A percentile compares a stretch with the other conserved stretches of the same genome.
phyloP scores from a whole-genome alignment of 176 grass and related monocot genomes.

The Lolium rigidum region DNA sequence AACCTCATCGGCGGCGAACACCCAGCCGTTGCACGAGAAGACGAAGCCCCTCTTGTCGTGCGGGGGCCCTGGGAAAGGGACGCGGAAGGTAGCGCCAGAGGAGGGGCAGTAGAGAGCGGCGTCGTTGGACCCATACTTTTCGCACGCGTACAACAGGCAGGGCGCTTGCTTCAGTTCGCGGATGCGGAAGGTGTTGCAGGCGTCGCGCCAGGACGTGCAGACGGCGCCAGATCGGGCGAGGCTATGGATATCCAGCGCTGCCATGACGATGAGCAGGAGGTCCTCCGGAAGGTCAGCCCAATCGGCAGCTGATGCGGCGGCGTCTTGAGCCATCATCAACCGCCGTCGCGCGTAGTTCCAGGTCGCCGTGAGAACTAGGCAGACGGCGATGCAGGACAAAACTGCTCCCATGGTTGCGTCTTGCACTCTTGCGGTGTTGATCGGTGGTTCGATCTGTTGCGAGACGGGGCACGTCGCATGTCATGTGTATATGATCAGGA shows the following conservation, averaged over 20 bases:
- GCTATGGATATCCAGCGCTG: background rate
- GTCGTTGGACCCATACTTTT: background rate
- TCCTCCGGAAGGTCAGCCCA: background rate
- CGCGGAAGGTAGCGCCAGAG: background rate
- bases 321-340: background rate
- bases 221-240: background rate
- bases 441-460: too few relatives aligned
- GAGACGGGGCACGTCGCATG: too few relatives aligned
- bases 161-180: background rate
- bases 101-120: background rate
- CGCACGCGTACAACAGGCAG: background rate
- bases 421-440: too few relatives aligned
- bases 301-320: background rate
- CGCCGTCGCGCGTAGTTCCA: background rate
- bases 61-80: background rate
- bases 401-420: background rate
- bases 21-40: conserved; percentile 19
- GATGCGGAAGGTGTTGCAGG: background rate
- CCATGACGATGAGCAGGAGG: background rate
- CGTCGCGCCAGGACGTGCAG: background rate
- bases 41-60: background rate
- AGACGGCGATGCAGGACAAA: background rate
- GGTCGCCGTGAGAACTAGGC: background rate
- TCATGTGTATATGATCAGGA: too few relatives aligned
- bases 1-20: background rate